Evolutionary conservation across 768 basidiomycete species (phyloP), one percentile per base, ranked within the genome.

Genomic region (Mycena galericulata): DNA sequence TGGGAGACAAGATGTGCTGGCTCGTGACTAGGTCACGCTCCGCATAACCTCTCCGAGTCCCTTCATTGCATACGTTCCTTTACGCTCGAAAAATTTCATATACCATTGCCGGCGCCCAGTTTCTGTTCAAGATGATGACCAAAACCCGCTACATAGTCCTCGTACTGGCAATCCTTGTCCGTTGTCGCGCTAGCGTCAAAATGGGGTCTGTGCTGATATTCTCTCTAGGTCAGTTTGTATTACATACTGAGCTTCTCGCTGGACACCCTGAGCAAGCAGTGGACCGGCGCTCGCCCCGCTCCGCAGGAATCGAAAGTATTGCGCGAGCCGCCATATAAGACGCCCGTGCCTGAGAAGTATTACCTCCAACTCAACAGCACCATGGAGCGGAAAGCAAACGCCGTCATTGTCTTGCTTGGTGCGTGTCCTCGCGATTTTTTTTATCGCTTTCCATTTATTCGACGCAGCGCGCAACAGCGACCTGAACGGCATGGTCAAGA

Each of bases 231-330:
- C 56, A 81, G 84, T 77, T 74, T 89, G 56, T 90, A 92, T 74
- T 90, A 88, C 68, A 88, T 91, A 67, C 83, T 92, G 58, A 88
- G 83, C 76, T 85, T 91, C 78, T 86, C 90, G 4, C 87, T n/a
- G n/a, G n/a, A n/a, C n/a, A n/a, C n/a, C n/a, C n/a, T n/a, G n/a
- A n/a, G n/a, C n/a, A n/a, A n/a, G n/a, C n/a, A n/a, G n/a, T n/a
- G n/a, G n/a, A n/a, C n/a, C n/a, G n/a, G n/a, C n/a, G n/a, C n/a
- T n/a, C n/a, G n/a, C n/a, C n/a, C n/a, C n/a, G n/a, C n/a, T n/a
- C n/a, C n/a, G n/a, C n/a, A n/a, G 34, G 34, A 41, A 41, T 4
- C 17, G 40, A 41, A 41, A 20, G 18, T 41, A 5, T 41, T 8
- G 40, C 40, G 18, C 18, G 40, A 41, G 18, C 40, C 40, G 5